Conservation (phyloP, 75 land plant species). For the Picea sitchensis region DNA sequence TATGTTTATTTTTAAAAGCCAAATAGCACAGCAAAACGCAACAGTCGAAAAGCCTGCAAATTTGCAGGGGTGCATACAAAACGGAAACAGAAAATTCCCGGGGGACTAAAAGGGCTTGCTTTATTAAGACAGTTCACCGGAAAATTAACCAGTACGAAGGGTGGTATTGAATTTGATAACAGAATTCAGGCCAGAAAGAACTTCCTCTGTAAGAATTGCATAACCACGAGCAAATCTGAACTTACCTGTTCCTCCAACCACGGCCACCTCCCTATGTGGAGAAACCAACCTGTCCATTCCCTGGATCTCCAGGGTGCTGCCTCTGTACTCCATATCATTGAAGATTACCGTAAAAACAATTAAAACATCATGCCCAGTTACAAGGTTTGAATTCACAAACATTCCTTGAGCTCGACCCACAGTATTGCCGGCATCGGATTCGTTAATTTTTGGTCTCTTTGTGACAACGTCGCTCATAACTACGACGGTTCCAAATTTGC, state of each 20-base stretch:
- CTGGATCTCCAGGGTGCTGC: slow-evolving; percentile 23
- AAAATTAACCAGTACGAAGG: too few species aligned
- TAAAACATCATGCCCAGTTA: background rate
- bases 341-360: background rate
- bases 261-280: slow-evolving; percentile 8
- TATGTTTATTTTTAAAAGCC: too few species aligned
- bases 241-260: slow-evolving; percentile 27
- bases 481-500: background rate
- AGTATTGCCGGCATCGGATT: too few species aligned
- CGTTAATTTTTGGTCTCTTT: background rate
- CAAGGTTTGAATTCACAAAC: background rate
- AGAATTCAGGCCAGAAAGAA: too few species aligned
- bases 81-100: too few species aligned
- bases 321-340: background rate
- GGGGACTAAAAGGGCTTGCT: too few species aligned
- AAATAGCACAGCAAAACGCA: too few species aligned
- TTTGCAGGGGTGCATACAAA: too few species aligned
- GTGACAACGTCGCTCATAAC: background rate
- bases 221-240: slow-evolving; percentile 23
- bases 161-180: too few species aligned
- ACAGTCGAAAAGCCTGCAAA: too few species aligned
- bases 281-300: slow-evolving; percentile 14
- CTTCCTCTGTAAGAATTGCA: too few species aligned
- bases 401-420: background rate
- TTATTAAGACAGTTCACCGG: too few species aligned